Evolutionary conservation across 2,329 filamentous ascomycete genomes (phyloP), one percentile per base, ranked within the genome.

Genomic region (Penicillium frequentans): DNA sequence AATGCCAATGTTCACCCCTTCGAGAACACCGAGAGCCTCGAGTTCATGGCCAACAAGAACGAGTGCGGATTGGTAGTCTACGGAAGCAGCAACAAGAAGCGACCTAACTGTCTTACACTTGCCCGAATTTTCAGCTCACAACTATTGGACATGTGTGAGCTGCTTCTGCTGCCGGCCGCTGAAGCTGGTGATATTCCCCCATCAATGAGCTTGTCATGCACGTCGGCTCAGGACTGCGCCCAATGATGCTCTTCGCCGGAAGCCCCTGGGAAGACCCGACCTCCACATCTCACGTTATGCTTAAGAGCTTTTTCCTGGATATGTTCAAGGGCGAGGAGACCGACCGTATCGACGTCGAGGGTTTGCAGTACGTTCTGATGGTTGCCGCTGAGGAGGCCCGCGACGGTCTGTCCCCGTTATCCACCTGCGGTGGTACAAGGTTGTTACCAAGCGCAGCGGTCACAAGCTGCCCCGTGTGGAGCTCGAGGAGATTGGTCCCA

Each of bases 1-100:
- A 99, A 99, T 77, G 83, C 87, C 59, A 78, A 78, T 66, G 89
- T 96, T 68, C 92, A 95, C 76, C 95, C 95, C 2, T 99, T 99
- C 76, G 93, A 97, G 75, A 92, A 96, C 73, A 80, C 90, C 62
- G 82, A 88, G 27, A 93, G 90, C 52, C 84, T 98, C 64, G 91
- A 97, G 77, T 99, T 99, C 81, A 93, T 99, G 81, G 89, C 89
- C 61, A 88, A 93, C 73, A 99, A 98, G 81, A 99, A 99, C 78
- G 95, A 99, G 75, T 88, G 90, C 69, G 90, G 87, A 46, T 81
- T 97, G 48, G 83, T 97, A 64, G 84, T 95, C 64, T 96, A 96
- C 68, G 93, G 88, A 52, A 88, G 85, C 73, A 89, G 88, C 75
- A 91, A 85, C 75, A 99, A 98, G 84, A 99, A 98, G 83, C 84